Evolutionary conservation across 768 basidiomycete genomes (phyloP).

Genomic region (Kwoniella mangroviensis): DNA sequence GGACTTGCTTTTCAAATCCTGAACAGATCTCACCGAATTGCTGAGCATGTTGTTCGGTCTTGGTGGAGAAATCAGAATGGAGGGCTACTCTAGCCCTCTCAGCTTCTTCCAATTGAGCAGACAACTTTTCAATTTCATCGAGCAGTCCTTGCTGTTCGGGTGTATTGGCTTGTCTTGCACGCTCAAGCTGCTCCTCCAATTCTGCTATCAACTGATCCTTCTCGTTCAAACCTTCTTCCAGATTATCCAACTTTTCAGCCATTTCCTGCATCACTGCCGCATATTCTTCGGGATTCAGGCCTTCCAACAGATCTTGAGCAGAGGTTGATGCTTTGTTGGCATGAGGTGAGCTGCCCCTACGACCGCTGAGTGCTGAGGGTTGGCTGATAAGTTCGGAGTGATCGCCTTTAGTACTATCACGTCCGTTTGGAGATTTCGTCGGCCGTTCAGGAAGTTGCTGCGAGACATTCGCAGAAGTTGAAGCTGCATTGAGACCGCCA

Average conservation of each 20-base stretch:
- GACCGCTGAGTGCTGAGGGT: slow-evolving; percentile 7
- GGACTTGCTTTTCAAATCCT: slow-evolving; percentile 50
- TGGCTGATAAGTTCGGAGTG: slow-evolving; percentile 17
- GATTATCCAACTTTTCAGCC: slow-evolving; percentile 40
- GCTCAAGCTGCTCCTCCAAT: slow-evolving; percentile 23
- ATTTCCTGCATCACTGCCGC: slow-evolving; percentile 41
- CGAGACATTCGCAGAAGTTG: slow-evolving; percentile 13
- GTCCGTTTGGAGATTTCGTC: slow-evolving; percentile 2
- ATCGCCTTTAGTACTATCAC: slow-evolving; percentile 9
- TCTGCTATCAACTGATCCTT: slow-evolving; percentile 41
- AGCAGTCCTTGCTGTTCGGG: neutral
- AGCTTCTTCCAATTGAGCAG: slow-evolving; percentile 36
- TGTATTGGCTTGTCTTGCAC: neutral
- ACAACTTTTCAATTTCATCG: slow-evolving; percentile 26
- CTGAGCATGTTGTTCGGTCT: slow-evolving; percentile 47
- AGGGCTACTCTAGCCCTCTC: slow-evolving; percentile 26
- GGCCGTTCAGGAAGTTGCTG: slow-evolving; percentile 24
- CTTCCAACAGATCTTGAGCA: slow-evolving; percentile 17
- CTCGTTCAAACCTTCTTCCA: slow-evolving; percentile 41
- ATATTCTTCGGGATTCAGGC: slow-evolving; percentile 30
- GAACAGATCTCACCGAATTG: slow-evolving; percentile 49
- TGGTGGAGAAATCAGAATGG: slow-evolving; percentile 41
- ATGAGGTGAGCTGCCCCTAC: neutral
- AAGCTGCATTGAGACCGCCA: slow-evolving; percentile 10
- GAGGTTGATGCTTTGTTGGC: neutral